Evolutionary conservation across 345 rosid species (phyloP), one percentile per base, ranked within the genome.

Genomic region (Ceriops zippeliana): DNA sequence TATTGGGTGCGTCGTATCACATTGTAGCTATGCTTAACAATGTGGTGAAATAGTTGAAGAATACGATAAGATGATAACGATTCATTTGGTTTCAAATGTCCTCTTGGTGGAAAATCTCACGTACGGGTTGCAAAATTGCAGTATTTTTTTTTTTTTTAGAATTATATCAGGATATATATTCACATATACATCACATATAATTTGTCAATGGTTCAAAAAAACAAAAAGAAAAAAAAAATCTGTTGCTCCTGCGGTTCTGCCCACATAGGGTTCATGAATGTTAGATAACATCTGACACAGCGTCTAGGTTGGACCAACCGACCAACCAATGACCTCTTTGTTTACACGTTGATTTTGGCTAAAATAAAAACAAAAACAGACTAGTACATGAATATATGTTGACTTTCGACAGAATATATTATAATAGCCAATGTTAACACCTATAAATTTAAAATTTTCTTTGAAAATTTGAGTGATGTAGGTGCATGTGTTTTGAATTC

Each of bases 281-380:
- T 28, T 49, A 13, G 58, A 53, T 38, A 67, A 66, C 60, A 37
- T 66, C 28, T 38, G 11, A 9, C 57, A 54, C 22, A 21, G 64
- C 37, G 59, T 58, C 79, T 65, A 71, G 77, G 73, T 77, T 13
- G 67, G 75, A 68, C 71, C 27, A 58, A 72, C 81, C 77, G 81
- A 68, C 79, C 65, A 72, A 71, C 81, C 79, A 81, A 81, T 81
- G n/a, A 77, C 32, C 72, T 53, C 53, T 67, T 61, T 52, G 52
- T 61, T 71, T 71, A 70, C 76, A 72, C 56, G 73, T 69, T 68
- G 56, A 71, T 67, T 66, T 77, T 60, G 49, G 60, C 64, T 38
- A 31, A 46, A 15, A 61, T 22, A 30, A 51, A 34, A 16, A 28
- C 34, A 34, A 15, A 22, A 32, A 32, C 15, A 54, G 27, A 9